phyloP scores from a whole-genome alignment of 2,329 filamentous ascomycete species.

The Lecanicillium sp. region DNA sequence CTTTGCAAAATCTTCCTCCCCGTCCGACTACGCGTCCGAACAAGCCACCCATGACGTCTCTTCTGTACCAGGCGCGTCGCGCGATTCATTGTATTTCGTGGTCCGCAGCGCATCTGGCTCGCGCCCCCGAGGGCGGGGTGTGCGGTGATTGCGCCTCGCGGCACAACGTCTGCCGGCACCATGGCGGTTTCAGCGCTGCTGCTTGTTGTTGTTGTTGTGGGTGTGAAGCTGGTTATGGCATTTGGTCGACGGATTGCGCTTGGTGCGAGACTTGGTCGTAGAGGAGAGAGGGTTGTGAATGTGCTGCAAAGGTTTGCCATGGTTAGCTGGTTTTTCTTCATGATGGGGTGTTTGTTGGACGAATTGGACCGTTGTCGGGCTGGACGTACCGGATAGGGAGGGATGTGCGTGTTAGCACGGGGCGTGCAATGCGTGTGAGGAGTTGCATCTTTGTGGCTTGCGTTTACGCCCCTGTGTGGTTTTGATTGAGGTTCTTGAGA shows the following conservation, averaged over 20 bases:
- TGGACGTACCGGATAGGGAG: slow-evolving; percentile 3
- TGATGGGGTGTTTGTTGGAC: not conserved
- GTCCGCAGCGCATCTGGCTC: slow-evolving; percentile 48
- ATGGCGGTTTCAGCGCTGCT: slow-evolving; percentile 11
- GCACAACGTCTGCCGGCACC: slow-evolving; percentile 38
- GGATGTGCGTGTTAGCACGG: slow-evolving; percentile 1
- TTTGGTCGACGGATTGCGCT: slow-evolving; percentile 21
- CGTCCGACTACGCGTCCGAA: slow-evolving; percentile 38
- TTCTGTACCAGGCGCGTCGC: slow-evolving; percentile 49
- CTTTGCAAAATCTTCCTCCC: slow-evolving; percentile 45
- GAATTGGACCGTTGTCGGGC: not conserved
- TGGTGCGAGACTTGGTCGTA: slow-evolving; percentile 37
- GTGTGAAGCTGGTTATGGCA: slow-evolving; percentile 21
- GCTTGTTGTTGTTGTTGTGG: slow-evolving; percentile 14
- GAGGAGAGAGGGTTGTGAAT: slow-evolving; percentile 40
- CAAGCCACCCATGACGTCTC: slow-evolving; percentile 49
- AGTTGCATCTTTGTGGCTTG: slow-evolving; percentile 6
- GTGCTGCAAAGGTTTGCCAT: slow-evolving; percentile 21
- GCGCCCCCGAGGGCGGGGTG: slow-evolving; percentile 41
- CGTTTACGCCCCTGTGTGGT: too few relatives aligned
- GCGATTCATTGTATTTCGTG: slow-evolving; percentile 48
- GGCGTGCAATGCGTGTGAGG: slow-evolving; percentile 5
- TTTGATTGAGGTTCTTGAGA: too few relatives aligned
- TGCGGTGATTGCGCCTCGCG: slow-evolving; percentile 36
- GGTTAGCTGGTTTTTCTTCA: not conserved